Evolutionary conservation across 345 rosid species (phyloP), one percentile per base, ranked within the genome.

Genomic region (Moricandia arvensis): DNA sequence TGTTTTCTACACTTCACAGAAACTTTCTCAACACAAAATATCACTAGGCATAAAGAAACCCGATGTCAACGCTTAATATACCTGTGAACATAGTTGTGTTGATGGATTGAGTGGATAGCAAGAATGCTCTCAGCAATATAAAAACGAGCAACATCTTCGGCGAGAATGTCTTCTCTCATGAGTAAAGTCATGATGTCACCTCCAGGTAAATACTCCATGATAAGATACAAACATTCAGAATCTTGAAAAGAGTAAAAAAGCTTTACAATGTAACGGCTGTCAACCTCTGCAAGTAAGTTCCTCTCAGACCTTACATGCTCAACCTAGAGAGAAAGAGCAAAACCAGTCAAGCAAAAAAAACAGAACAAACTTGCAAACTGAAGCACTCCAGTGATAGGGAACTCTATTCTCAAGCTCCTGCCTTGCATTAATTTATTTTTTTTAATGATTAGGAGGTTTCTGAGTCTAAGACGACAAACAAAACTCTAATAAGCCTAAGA

Each of bases 271-370:
- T 86, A 95, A 62, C 97, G 90, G 53, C 99, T 95, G 75, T 95
- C 97, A 81, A 95, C 97, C 83, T 95, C 97, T 15, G 87, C 99
- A 63, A 95, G 97, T 80, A 95, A 88, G 84, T 95, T 95, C 82
- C 99, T 88, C 83, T 95, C 99, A 2, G 99, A 95, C 63, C 99
- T 88, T 34, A 95, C 99, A 83, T 95, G 97, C 85, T 95, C 97
- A 80, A 95, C 99, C 99, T 94, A 78, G 30, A 85, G 55, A 41
- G 58, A n/a, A 27, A 27, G 47, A 24, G 21, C 30, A 72, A 53
- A 35, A 55, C 12, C 61, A 68, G 33, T 34, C 8, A 1, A 3
- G 18, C 30, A 7, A 13, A 62, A 30, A 12, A 6, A 2, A 29
- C 37, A 54, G 6, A 29, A 21, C 3, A 62, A 9, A 59, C 37